Conservation (phyloP, 2,329 filamentous ascomycete species). For the Aspergillus sp. region DNA sequence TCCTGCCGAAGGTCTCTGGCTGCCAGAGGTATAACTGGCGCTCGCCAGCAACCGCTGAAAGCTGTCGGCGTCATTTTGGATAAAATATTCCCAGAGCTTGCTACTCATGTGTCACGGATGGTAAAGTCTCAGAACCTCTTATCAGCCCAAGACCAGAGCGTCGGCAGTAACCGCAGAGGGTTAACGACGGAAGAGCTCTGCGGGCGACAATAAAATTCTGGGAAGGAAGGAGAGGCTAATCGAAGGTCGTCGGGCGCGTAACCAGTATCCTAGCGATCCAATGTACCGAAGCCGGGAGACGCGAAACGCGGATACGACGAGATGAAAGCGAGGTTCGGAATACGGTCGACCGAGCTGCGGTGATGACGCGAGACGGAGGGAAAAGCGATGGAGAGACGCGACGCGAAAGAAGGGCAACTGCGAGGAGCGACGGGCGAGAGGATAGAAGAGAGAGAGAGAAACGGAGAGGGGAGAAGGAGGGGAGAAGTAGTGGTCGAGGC, state of each 20-base stretch:
- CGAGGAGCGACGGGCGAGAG: not conserved
- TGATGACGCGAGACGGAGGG: not conserved
- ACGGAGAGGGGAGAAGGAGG: not conserved
- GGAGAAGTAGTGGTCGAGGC: not conserved
- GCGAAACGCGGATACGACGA: not conserved
- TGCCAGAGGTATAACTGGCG: slow-evolving; percentile 45
- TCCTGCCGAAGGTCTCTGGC: slow-evolving; percentile 20
- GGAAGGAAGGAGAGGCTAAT: slow-evolving; percentile 5
- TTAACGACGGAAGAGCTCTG: slow-evolving; percentile 72
- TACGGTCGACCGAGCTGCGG: not conserved
- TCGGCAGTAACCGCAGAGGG: slow-evolving; percentile 77
- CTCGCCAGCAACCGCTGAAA: slow-evolving; percentile 83
- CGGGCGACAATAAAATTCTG: slow-evolving; percentile 23
- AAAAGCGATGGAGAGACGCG: not conserved
- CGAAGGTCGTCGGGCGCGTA: slow-evolving; percentile 12
- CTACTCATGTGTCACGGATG: slow-evolving; percentile 70
- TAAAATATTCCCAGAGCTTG: slow-evolving; percentile 90
- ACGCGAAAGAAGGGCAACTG: not conserved
- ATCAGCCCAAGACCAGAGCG: slow-evolving; percentile 57
- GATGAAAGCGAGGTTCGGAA: not conserved
- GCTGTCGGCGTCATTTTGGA: slow-evolving; percentile 93
- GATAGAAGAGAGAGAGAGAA: not conserved
- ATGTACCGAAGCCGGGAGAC: not conserved
- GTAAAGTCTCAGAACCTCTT: slow-evolving; percentile 30
- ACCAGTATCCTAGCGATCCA: slow-evolving; percentile 2